Evolutionary conservation across 2,329 filamentous ascomycete genomes (phyloP).

Genomic region (Lachnum nothofagi): DNA sequence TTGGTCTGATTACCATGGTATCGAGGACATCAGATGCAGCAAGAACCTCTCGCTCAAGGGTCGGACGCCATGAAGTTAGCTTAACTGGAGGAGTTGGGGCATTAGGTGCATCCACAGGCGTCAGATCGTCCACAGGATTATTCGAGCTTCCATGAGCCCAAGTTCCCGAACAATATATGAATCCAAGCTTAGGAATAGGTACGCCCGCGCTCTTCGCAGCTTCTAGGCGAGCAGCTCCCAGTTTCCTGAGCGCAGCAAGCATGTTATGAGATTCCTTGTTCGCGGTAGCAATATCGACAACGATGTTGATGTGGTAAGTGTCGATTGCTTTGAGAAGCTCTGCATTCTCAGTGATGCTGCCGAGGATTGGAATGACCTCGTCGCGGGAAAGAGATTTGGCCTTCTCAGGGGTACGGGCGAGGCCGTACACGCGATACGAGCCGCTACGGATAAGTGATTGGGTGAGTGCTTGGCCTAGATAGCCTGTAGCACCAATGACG

Average conservation of each 20-base stretch:
- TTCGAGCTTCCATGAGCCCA: constrained; percentile 36
- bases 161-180: constrained; percentile 35
- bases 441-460: constrained; percentile 40
- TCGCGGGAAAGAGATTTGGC: constrained; percentile 27
- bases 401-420: constrained; percentile 33
- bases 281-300: constrained; percentile 33
- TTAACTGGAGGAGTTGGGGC: constrained; percentile 21
- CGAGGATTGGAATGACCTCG: constrained; percentile 35
- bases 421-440: constrained; percentile 34
- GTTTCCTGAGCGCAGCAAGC: constrained; percentile 23
- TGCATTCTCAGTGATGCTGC: constrained; percentile 18
- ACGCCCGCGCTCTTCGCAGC: constrained; percentile 17
- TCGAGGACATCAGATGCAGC: constrained; percentile 31
- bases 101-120: constrained; percentile 24
- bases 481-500: constrained; percentile 51
- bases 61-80: constrained; percentile 32
- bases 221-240: constrained; percentile 22
- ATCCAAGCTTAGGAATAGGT: constrained; percentile 34
- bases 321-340: constrained; percentile 20
- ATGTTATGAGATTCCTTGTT: constrained; percentile 23
- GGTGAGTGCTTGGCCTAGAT: constrained; percentile 50
- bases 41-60: constrained; percentile 33
- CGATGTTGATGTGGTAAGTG: constrained; percentile 32
- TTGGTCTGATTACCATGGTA: constrained; percentile 33
- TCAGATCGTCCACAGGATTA: constrained; percentile 29